phyloP scores from a whole-genome alignment of 2,329 filamentous ascomycete species.

The Periconia macrospinosa region DNA sequence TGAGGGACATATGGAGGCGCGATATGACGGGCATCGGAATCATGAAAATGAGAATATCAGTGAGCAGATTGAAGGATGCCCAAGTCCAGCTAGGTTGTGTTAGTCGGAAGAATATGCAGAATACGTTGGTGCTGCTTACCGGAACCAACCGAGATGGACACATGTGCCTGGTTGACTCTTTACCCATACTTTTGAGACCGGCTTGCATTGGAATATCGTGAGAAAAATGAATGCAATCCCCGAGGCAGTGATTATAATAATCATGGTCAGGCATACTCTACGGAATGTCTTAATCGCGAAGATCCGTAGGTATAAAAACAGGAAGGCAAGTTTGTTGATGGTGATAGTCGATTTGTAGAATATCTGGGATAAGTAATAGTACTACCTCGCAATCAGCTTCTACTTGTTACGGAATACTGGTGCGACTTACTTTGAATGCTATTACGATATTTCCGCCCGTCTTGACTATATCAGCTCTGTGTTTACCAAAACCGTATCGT shows the following conservation, averaged over 20 bases:
- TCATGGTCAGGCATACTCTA: slow-evolving; percentile 15
- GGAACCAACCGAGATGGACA: slow-evolving; percentile 22
- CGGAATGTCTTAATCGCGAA: slow-evolving; percentile 22
- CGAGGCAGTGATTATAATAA: slow-evolving; percentile 18
- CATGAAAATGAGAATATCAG: slow-evolving; percentile 21
- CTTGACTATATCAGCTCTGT: slow-evolving; percentile 15
- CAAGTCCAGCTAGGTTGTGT: slow-evolving; percentile 18
- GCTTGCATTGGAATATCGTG: slow-evolving; percentile 25
- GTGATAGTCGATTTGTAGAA: slow-evolving; percentile 28
- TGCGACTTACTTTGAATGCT: slow-evolving; percentile 21
- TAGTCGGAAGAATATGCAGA: background rate
- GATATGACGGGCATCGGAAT: slow-evolving; percentile 25
- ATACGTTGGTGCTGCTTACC: slow-evolving; percentile 11
- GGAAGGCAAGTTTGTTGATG: slow-evolving; percentile 30
- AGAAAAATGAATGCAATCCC: slow-evolving; percentile 9
- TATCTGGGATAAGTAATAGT: slow-evolving; percentile 24
- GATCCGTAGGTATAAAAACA: slow-evolving; percentile 27
- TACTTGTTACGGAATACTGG: background rate
- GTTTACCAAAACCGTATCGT: slow-evolving; percentile 25
- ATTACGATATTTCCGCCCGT: slow-evolving; percentile 18
- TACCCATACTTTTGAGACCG: slow-evolving; percentile 16
- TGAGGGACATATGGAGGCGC: slow-evolving; percentile 22
- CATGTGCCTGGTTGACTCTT: slow-evolving; percentile 19
- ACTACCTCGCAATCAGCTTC: slow-evolving; percentile 7
- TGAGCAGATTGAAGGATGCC: slow-evolving; percentile 20